phyloP scores from a whole-genome alignment of 2,329 filamentous ascomycete genomes.

The Annulohypoxylon truncatum region DNA sequence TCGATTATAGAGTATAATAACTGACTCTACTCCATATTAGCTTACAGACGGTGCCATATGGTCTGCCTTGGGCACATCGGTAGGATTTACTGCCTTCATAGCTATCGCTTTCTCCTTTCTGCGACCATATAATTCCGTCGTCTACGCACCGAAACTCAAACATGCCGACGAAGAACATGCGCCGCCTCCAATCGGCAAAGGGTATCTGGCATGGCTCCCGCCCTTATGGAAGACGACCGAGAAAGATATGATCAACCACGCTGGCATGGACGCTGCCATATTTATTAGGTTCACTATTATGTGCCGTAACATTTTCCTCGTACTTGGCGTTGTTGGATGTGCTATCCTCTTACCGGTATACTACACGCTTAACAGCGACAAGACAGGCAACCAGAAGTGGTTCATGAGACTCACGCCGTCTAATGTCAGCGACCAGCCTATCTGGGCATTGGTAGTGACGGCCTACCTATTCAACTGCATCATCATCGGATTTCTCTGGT shows the following conservation, averaged over 20 bases:
- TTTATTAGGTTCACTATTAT: conserved; percentile 91
- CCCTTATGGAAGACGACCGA: conserved; percentile 85
- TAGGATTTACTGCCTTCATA: conserved; percentile 79
- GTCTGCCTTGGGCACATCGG: conserved; percentile 82
- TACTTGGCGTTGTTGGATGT: conserved; percentile 78
- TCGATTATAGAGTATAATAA: conserved; percentile 1
- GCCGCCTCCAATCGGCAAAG: conserved; percentile 86
- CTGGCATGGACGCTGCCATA: conserved; percentile 90
- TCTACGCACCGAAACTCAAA: conserved; percentile 94
- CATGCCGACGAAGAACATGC: conserved; percentile 91
- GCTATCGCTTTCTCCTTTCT: conserved; percentile 87
- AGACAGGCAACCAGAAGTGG: conserved; percentile 55
- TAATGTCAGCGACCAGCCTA: conserved; percentile 62
- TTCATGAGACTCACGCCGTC: conserved; percentile 70
- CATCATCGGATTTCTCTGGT: conserved; percentile 86
- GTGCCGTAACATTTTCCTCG: conserved; percentile 89
- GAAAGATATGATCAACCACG: conserved; percentile 78
- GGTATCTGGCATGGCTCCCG: conserved; percentile 86
- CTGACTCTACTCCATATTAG: conserved; percentile 46
- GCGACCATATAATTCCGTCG: conserved; percentile 88
- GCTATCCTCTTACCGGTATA: conserved; percentile 86
- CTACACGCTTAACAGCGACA: conserved; percentile 61
- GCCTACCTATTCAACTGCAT: conserved; percentile 78
- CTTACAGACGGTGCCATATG: conserved; percentile 72
- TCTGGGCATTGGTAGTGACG: conserved; percentile 70